Base-by-base conservation (phyloP, 148 eudicot species). In the Pouteria glomerata region DNA sequence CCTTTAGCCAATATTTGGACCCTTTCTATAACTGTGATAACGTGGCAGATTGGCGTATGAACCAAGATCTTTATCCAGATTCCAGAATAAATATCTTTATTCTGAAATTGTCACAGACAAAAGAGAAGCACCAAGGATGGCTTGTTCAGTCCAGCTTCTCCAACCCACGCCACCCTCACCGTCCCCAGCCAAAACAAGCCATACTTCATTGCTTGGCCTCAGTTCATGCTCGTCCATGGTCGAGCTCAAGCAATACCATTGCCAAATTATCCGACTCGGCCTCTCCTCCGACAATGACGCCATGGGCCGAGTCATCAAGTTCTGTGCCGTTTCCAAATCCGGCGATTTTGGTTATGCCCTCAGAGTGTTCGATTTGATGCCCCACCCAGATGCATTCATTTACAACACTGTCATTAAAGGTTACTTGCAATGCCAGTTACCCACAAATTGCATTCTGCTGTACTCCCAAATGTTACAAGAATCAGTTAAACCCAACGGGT, bases 331-430 rank as follows among this genome's bases (percentile, higher is more conserved):
- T 11, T 79, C 91, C 1, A 35, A 72, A 29, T 78, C 77, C 8
- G 84, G 88, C 14, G 85, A 85, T 66, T 78, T 89, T 50, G 15
- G 63, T 23, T 89, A 91, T 73, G 97, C 95, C 29, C 84, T 80
- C 77, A 72, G 74, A 65, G 51, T 84, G 82, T 81, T 91, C 68
- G 88, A 74, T 29, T 33, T 19, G 71, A 68, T 89, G 84, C 86
- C 90, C 7, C 83, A 85, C 52, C 97, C 97, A 68, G 93, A 91
- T 74, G 79, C 97, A 37, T 89, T 91, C 39, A 66, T 91, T 27
- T 89, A 84, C 63, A 91, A 91, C 63, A 87, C 86, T 33, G 70
- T 91, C 16, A 79, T 91, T 33, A 79, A 86, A 72, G 97, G 85
- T 73, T 76, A 79, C 75, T 75, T 91, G 57, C 76, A 84, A 23